These are phyloP conservation scores for Penicillium griseofulvum DNA, from an alignment of 2,329 filamentous ascomycete genomes.

Conservation along the genomic window DNA sequence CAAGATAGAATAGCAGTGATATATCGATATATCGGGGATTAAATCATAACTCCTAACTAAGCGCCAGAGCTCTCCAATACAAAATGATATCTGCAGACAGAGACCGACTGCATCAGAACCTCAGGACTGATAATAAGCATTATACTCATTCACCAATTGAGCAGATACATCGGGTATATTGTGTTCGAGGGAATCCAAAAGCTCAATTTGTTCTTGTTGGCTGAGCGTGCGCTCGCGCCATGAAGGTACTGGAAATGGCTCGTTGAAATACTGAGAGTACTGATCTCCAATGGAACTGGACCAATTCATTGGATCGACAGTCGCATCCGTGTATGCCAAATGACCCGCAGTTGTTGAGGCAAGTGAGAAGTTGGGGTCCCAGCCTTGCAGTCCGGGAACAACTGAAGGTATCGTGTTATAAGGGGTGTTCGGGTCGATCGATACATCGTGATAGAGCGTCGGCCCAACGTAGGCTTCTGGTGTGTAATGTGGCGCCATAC, in stretches of 20 bases:
- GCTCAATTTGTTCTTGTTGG: constrained; percentile 76
- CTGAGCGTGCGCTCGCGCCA: constrained; percentile 66
- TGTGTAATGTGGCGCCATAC: constrained; percentile 20
- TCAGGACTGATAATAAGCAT: constrained; percentile 43
- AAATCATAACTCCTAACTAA: neutral
- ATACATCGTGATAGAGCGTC: constrained; percentile 24
- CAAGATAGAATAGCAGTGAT: constrained; percentile 5
- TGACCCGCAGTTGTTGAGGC: constrained; percentile 38
- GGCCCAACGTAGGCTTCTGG: constrained; percentile 22
- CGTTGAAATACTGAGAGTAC: constrained; percentile 49
- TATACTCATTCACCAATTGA: constrained; percentile 39
- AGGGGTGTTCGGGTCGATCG: constrained; percentile 39
- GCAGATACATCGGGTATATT: constrained; percentile 50
- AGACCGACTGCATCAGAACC: neutral
- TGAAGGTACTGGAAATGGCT: constrained; percentile 45
- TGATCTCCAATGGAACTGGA: constrained; percentile 46
- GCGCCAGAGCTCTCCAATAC: neutral
- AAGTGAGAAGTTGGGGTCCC: constrained; percentile 42
- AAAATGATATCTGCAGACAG: neutral
- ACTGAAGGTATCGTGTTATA: constrained; percentile 43
- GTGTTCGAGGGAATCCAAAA: constrained; percentile 73
- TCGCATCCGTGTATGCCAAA: constrained; percentile 36
- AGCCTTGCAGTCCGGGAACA: constrained; percentile 41
- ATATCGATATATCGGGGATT: neutral
- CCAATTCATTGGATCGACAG: constrained; percentile 43